Base-by-base conservation (phyloP, 306 rosid species). In the Corylus avellana region DNA sequence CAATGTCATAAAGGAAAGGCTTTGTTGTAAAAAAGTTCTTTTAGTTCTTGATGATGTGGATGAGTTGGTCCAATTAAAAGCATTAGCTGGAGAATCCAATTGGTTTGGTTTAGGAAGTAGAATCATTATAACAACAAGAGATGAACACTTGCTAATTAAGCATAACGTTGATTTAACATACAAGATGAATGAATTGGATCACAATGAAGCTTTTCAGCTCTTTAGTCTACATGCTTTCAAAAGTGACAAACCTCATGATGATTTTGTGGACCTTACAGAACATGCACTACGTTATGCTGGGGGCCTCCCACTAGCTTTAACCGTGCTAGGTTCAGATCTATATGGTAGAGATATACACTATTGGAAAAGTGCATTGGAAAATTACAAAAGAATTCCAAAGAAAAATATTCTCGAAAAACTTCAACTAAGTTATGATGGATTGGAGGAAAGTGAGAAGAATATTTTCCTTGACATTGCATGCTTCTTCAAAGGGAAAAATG, bases 241-340 rank as follows among this genome's bases (percentile, higher is more conserved):
- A 55, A 18, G 22, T 17, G 61, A 18, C 25, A 55, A 55, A 20
- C 61, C 27, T 7, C 14, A 5, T 55, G 61, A 55, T 55, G 27
- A 16, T 18, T 55, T 55, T 55, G 27, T 18, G 3, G 25, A 55
- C 4, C 25, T 55, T 16, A 17, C 61, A 8, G 11, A 18, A 16
- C 25, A 55, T 14, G 61, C 61, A 5, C 22, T 55, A 20, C 61
- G 11, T 55, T 63, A 29, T 27, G 70, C 70, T 27, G 25, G 46
- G 25, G 70, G 70, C 46, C 70, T 64, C 16, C 70, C 70, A 12
- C 11, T 64, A 20, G 70, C 70, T 64, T 39, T 64, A 27, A 13
- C 8, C 32, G n/a, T 64, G 47, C 20, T 64, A 14, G 70, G 70
- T 12, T 64, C 70, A 12, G 8, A 12, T 32, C 46, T 64, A 39